Evolutionary conservation across 2,329 filamentous ascomycete genomes (phyloP).

Genomic region (Celoporthe dispersa): DNA sequence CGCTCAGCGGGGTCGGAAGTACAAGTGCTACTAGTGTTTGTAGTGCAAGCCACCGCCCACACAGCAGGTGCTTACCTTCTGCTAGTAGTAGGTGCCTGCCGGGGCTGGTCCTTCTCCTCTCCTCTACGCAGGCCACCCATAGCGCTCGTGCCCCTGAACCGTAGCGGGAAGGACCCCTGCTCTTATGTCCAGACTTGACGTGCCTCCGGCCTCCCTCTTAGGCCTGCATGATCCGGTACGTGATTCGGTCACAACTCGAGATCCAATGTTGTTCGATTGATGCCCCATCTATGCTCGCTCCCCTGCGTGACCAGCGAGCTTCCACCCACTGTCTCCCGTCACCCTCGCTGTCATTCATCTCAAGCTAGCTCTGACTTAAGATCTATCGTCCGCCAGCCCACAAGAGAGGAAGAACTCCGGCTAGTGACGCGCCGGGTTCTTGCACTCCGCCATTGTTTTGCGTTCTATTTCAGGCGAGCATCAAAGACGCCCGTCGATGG

Average conservation of each 20-base stretch:
- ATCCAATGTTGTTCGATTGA: not conserved
- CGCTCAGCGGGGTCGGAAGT: not conserved
- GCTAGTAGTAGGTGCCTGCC: slow-evolving; percentile 3
- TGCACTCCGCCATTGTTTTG: slow-evolving; percentile 4
- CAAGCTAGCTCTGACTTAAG: not conserved
- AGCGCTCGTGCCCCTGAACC: slow-evolving; percentile 1
- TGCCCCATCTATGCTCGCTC: not conserved
- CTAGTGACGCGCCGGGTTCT: slow-evolving; percentile 4
- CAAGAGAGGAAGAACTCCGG: not conserved
- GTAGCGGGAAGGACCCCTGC: slow-evolving; percentile 3
- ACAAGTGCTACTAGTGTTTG: not conserved
- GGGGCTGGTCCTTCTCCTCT: not conserved
- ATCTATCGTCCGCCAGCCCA: not conserved
- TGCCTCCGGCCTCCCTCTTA: not conserved
- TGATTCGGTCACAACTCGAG: slow-evolving; percentile 1
- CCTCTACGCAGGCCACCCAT: not conserved
- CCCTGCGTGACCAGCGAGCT: not conserved
- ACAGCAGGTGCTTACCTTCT: not conserved
- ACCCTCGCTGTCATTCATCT: not conserved
- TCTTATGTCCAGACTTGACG: not conserved
- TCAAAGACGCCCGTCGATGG: slow-evolving; percentile 6
- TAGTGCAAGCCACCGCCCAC: not conserved
- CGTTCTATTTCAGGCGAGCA: not conserved
- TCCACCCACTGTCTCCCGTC: not conserved
- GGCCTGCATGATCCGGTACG: not conserved